phyloP scores from a whole-genome alignment of 129 eudicot genomes.

The Ambrosia artemisiifolia region DNA sequence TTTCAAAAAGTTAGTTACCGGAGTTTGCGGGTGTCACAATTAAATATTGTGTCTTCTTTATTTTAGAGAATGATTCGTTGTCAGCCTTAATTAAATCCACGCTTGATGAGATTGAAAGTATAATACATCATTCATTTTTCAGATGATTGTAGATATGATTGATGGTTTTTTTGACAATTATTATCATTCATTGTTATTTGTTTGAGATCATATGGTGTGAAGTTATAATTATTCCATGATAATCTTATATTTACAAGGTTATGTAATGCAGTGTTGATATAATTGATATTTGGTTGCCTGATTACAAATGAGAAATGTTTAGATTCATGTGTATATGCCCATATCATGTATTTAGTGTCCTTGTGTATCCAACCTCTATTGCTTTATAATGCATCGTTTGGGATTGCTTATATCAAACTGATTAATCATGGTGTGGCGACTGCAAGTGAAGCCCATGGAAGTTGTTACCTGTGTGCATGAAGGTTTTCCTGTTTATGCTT shows the following conservation, averaged over 20 bases:
- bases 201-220: background rate
- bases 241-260: background rate
- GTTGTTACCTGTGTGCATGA: too few species aligned
- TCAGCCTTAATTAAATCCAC: conserved; percentile 42
- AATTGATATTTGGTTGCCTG: too few species aligned
- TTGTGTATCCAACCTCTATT: background rate
- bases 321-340: background rate
- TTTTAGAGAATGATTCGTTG: conserved; percentile 22
- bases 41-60: too few species aligned
- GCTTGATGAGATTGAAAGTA: conserved; percentile 53
- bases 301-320: background rate
- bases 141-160: too few species aligned
- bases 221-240: background rate
- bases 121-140: background rate
- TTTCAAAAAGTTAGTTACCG: too few species aligned
- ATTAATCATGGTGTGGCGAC: too few species aligned
- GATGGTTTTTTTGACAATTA: background rate
- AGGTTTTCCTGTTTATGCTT: too few species aligned
- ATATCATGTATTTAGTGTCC: background rate
- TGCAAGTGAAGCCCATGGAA: too few species aligned
- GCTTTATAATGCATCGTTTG: too few species aligned
- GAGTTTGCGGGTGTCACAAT: too few species aligned
- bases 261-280: too few species aligned
- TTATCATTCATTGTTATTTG: background rate
- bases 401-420: too few species aligned